Evolutionary conservation across 108 stramenopile species (phyloP), one percentile per base, ranked within the genome.

Genomic region (Fistulifera pelliculosa): DNA sequence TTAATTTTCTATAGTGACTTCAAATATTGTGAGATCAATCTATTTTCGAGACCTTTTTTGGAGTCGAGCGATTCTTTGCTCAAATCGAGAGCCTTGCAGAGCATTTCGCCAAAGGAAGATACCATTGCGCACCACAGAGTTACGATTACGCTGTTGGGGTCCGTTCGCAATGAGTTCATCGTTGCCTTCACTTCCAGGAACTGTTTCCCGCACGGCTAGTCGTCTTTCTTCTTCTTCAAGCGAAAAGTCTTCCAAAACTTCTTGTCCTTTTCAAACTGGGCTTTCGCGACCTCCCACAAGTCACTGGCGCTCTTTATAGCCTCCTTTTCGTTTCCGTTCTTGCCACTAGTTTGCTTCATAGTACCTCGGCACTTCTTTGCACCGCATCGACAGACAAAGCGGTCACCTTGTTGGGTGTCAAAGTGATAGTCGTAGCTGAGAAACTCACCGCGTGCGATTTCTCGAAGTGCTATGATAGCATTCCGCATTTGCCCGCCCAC

Each of bases 401-500:
- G 66, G 15, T 53, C 61, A 19, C 63, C 71, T 40, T 82, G 63
- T 31, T 64, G 73, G n/a, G 83, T 90, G 39, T 89, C 87, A 56
- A 89, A 87, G 23, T 91, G 81, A 71, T 96, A 96, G 61, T 96
- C 95, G 58, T 96, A 94, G 39, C 79, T 76, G 40, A 96, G 63
- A 67, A 91, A 85, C 35, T 82, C 87, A n/a, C 91, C 91, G 28
- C 75, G 70, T 0, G 31, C 25, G 14, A 94, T 80, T 56, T 92
- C 89, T 8, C 61, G 59, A 27, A 75, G 60, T 25, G 80, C 81
- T 42, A 86, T 71, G 52, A 96, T 91, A 35, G 83, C 91, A 52
- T 93, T 83, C n/a, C 90, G 77, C 42, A 70, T 85, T 38, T 74
- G 57, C 11, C 95, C 95, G 11, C 60, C 69, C 10, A 94, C 93